Conservation (phyloP, 257 asterid genomes). For the Echium plantagineum region DNA sequence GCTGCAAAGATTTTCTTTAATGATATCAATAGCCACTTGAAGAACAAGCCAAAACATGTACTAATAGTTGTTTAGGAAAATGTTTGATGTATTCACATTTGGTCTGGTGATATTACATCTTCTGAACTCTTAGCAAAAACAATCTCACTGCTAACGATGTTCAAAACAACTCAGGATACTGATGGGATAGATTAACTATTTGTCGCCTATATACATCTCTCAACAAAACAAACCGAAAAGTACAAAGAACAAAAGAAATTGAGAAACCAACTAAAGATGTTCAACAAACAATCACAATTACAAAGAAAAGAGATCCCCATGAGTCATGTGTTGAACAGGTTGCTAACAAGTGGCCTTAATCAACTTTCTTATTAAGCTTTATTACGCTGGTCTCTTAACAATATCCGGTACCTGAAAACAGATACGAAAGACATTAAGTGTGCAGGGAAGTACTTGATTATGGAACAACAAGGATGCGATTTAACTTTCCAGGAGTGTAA, state of each 20-base stretch:
- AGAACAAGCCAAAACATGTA: not conserved
- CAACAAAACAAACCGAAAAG: not conserved
- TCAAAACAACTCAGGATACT: too few relatives aligned
- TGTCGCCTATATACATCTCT: not conserved
- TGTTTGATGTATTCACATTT: too few relatives aligned
- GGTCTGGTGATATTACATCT: not conserved
- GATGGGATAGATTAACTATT: too few relatives aligned
- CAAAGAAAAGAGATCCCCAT: not conserved
- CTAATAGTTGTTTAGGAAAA: too few relatives aligned
- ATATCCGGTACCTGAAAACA: constrained; percentile 26
- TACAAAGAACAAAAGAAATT: too few relatives aligned
- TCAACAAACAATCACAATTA: not conserved
- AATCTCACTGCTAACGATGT: too few relatives aligned
- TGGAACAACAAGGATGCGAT: not conserved
- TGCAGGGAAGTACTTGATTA: not conserved
- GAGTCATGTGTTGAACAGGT: not conserved
- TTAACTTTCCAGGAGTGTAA: not conserved
- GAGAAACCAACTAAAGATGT: too few relatives aligned
- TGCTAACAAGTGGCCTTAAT: not conserved
- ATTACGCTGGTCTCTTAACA: constrained; percentile 11
- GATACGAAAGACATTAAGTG: constrained; percentile 1
- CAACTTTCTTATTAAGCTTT: not conserved
- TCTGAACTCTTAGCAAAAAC: not conserved
- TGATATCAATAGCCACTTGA: too few relatives aligned
- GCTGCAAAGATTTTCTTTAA: not conserved